These are phyloP conservation scores for Pythium insidiosum DNA, from an alignment of 352 stramenopile genomes.

Conservation along the genomic window DNA sequence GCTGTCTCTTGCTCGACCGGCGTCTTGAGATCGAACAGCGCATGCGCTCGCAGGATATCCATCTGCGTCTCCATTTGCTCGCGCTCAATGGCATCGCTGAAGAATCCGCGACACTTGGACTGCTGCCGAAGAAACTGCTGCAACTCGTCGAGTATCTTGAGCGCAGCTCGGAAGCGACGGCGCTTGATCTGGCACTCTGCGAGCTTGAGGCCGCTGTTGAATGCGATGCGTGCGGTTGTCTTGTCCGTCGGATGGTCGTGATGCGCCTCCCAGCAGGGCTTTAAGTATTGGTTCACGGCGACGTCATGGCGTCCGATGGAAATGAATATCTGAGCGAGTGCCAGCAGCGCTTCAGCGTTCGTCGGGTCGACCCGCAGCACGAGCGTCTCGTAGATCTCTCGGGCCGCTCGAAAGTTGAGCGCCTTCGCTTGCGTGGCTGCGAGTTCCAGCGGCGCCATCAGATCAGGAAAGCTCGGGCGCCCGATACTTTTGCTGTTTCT, in stretches of 20 bases:
- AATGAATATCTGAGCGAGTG: slow-evolving; percentile 41
- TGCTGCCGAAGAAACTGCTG: slow-evolving; percentile 30
- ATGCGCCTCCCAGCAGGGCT: slow-evolving; percentile 32
- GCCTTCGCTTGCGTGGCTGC: slow-evolving; percentile 33
- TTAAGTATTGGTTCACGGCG: slow-evolving; percentile 30
- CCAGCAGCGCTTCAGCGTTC: slow-evolving; percentile 40
- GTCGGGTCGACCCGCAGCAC: slow-evolving; percentile 26
- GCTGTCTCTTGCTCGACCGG: slow-evolving; percentile 39
- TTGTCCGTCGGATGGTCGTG: slow-evolving; percentile 16
- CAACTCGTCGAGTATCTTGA: slow-evolving; percentile 32
- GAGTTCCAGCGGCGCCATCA: slow-evolving; percentile 24
- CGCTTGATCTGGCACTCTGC: slow-evolving; percentile 34
- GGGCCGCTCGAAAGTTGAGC: slow-evolving; percentile 33
- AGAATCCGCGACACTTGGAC: slow-evolving; percentile 19
- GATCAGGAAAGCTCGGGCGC: no score
- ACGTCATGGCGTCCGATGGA: slow-evolving; percentile 28
- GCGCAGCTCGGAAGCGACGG: slow-evolving; percentile 12
- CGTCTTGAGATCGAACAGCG: slow-evolving; percentile 35
- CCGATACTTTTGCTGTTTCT: no score
- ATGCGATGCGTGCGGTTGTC: slow-evolving; percentile 19
- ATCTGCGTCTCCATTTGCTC: slow-evolving; percentile 33
- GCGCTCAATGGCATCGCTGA: slow-evolving; percentile 21
- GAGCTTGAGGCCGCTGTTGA: slow-evolving; percentile 34
- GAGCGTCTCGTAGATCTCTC: slow-evolving; percentile 35
- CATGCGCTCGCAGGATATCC: slow-evolving; percentile 34